A percentile compares a stretch with the other conserved stretches of the same genome.
These are phyloP conservation scores for Linnemannia elongata DNA, from an alignment of 192 early-diverging fungal species.

Conservation along the genomic window DNA sequence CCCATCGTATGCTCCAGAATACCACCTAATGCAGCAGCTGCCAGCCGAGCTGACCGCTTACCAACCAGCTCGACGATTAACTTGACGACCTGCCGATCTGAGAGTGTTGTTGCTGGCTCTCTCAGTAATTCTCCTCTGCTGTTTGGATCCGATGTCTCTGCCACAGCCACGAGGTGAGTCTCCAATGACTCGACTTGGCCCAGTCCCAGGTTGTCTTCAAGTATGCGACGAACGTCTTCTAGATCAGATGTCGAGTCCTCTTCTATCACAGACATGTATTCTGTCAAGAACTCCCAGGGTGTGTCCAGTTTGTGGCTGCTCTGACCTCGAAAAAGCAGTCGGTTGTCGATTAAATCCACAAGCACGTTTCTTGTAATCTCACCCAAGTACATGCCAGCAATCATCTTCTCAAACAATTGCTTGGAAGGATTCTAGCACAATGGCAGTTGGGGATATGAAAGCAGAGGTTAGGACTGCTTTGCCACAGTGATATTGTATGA, in stretches of 20 bases:
- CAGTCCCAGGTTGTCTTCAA: neutral
- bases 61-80: slow-evolving; percentile 85
- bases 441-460: too few relatives aligned
- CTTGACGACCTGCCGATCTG: slow-evolving; percentile 82
- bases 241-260: slow-evolving; percentile 75
- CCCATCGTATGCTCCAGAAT: slow-evolving; percentile 37
- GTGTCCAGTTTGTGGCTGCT: slow-evolving; percentile 71
- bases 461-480: neutral
- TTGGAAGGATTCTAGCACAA: slow-evolving; percentile 72
- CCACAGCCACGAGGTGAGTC: neutral
- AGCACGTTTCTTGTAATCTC: slow-evolving; percentile 86
- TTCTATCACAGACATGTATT: slow-evolving; percentile 80
- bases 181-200: neutral
- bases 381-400: slow-evolving; percentile 94
- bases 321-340: slow-evolving; percentile 77
- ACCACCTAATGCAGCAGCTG: slow-evolving; percentile 64
- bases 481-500: neutral
- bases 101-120: slow-evolving; percentile 62
- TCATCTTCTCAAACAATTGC: slow-evolving; percentile 94
- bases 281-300: slow-evolving; percentile 79
- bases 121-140: neutral
- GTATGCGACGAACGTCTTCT: slow-evolving; percentile 21
- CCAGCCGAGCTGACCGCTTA: slow-evolving; percentile 79
- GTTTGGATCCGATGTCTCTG: neutral
- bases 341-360: slow-evolving; percentile 83